Base-by-base conservation (phyloP, 495 filamentous ascomycete species). In the Aspergillus bridgeri region DNA sequence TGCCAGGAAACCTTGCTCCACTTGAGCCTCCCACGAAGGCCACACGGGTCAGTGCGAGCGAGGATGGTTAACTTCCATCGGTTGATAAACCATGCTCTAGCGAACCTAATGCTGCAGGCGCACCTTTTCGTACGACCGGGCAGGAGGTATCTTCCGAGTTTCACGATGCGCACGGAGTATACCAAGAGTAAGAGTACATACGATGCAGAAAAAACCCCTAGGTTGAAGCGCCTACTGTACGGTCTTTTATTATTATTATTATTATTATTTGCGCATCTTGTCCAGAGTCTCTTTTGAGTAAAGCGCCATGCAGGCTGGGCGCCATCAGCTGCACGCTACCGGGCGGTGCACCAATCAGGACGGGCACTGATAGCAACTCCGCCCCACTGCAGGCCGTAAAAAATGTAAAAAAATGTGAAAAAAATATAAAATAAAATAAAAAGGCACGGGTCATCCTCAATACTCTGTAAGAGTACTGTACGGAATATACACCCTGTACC, bases 281-380 rank as follows among this genome's bases (percentile, higher is more conserved):
- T 25, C 60, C 59, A 56, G 57, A 56, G 58, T 60, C 54, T 58
- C 51, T 58, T 49, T 58, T 49, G 25, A 58, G 59, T 58, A 59
- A 67, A 62, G 61, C 59, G 61, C 45, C 51, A 57, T 67, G 65
- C 61, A 64, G 59, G 58, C 51, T 46, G 60, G 59, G 58, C 62
- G 62, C 65, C 63, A 67, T 67, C 65, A 62, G 59, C 65, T 67
- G 65, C 65, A 64, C 61, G 55, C 57, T 63, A 51, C n/a, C 18
- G 19, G 51, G 6, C 53, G 29, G 43, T 46, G 50, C 53, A 44
- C 64, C 64, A 66, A 66, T 66, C 58, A 63, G 18, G 48, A 47
- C 17, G 53, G 25, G 53, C 21, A 29, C 13, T 53, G 57, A 50
- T 47, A 49, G 43, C 6, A 33, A 18, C 48, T 23, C 53, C 11